phyloP scores from a whole-genome alignment of 176 grass and related monocot species.

The maize (Zea mays) region Zm-B73-REFERENCE-NAM-5.0 NC_050099.1:21123001-21123500 shows the following conservation, averaged over 20 bases:
- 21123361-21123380: conserved; percentile 16
- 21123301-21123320: too few species aligned
- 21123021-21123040: background rate
- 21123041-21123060: conserved; percentile 24
- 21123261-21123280: background rate
- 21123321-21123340: conserved; percentile 28
- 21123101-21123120: conserved; percentile 40
- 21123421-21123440: too few species aligned
- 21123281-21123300: background rate
- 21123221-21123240: background rate
- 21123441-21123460: too few species aligned
- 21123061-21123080: conserved; percentile 22
- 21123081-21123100: conserved; percentile 31
- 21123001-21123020: conserved; percentile 24
- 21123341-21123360: conserved; percentile 34
- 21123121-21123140: background rate
- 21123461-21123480: too few species aligned
- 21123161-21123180: background rate
- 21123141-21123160: background rate
- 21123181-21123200: conserved; percentile 12
- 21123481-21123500: too few species aligned
- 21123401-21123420: too few species aligned
- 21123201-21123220: background rate
- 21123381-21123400: background rate
- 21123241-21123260: background rate